phyloP scores from a whole-genome alignment of 2,329 filamentous ascomycete genomes.

The Diaporthe citrichinensis region DNA sequence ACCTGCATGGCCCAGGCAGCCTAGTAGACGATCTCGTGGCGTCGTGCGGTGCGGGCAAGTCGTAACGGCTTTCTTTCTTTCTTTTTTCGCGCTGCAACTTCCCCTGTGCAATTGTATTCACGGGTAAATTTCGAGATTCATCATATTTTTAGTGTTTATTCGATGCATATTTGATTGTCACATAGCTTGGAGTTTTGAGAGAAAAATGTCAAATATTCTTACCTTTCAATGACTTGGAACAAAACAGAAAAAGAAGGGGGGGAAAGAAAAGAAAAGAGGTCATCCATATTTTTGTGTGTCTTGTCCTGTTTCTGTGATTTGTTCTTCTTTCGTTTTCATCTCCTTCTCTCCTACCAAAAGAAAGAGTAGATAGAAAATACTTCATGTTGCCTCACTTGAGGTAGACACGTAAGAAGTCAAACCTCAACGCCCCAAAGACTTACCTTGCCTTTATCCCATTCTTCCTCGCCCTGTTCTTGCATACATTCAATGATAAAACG shows the following conservation, averaged over 20 bases:
- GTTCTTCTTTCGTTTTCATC: neutral
- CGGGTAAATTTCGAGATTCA: neutral
- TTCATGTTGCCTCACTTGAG: constrained; percentile 2
- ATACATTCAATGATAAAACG: neutral
- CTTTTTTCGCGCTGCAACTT: too few species aligned
- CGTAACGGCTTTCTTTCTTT: neutral
- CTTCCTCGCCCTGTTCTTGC: neutral
- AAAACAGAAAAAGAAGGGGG: neutral
- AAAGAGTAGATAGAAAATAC: too few species aligned
- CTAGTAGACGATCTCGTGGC: neutral
- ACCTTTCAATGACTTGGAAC: neutral
- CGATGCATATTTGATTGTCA: too few species aligned
- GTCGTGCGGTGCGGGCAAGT: neutral
- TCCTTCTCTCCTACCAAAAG: neutral
- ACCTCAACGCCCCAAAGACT: neutral
- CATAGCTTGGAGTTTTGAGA: neutral
- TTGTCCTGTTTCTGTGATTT: neutral
- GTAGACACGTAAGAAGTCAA: neutral
- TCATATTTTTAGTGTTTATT: too few species aligned
- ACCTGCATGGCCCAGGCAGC: neutral
- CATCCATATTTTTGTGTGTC: neutral
- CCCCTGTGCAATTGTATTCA: neutral
- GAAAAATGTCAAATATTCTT: neutral
- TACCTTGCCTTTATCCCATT: neutral
- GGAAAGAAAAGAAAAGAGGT: neutral